These are phyloP conservation scores for Phytophthora quininea DNA, from an alignment of 352 stramenopile species.

Conservation along the genomic window DNA sequence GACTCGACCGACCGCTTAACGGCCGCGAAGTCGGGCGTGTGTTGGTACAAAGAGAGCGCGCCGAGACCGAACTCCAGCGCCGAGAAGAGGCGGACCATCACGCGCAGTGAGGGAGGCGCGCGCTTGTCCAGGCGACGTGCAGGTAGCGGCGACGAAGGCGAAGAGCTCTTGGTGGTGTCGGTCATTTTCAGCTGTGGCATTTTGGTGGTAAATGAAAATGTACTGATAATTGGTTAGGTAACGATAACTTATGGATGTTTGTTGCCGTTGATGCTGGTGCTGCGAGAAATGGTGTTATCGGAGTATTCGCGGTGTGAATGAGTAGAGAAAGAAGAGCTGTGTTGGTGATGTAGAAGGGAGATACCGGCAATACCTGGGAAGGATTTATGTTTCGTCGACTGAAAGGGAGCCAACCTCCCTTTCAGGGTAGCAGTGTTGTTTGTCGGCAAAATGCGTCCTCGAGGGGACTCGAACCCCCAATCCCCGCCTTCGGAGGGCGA, in stretches of 20 bases:
- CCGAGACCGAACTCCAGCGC: slow-evolving; percentile 76
- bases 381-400: too few species aligned
- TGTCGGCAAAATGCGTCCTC: slow-evolving; percentile 40
- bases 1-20: slow-evolving; percentile 74
- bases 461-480: slow-evolving; percentile 75
- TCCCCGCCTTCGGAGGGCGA: slow-evolving; percentile 75
- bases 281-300: too few species aligned
- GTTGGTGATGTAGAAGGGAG: too few species aligned
- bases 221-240: too few species aligned
- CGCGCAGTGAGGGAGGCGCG: slow-evolving; percentile 45
- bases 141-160: background rate
- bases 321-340: too few species aligned
- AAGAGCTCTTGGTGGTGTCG: background rate
- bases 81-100: slow-evolving; percentile 64
- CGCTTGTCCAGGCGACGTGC: slow-evolving; percentile 39
- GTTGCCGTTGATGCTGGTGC: too few species aligned
- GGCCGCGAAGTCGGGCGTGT: slow-evolving; percentile 61
- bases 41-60: slow-evolving; percentile 75
- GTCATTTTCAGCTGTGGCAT: slow-evolving; percentile 5
- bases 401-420: too few species aligned
- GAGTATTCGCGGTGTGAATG: too few species aligned
- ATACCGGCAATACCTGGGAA: too few species aligned
- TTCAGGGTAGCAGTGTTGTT: background rate
- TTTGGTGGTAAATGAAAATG: background rate
- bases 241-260: too few species aligned